phyloP scores from a whole-genome alignment of 2,329 filamentous ascomycete genomes.

The Arthroderma sp. region DNA sequence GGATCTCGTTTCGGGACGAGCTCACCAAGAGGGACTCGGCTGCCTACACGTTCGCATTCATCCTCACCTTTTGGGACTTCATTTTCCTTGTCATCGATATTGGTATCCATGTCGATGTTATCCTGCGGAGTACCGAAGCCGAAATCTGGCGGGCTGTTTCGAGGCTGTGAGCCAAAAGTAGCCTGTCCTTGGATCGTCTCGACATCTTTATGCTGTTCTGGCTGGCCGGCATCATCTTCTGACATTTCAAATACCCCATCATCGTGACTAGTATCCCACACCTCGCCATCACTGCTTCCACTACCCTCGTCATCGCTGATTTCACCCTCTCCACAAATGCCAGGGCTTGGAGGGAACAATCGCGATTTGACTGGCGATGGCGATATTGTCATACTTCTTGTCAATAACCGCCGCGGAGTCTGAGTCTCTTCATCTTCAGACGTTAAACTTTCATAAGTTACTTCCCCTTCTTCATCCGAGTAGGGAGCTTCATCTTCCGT shows the following conservation, averaged over 20 bases:
- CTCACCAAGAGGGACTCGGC: background rate
- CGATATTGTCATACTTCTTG: slow-evolving; percentile 8
- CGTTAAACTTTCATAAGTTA: background rate
- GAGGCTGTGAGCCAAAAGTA: background rate
- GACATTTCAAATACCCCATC: background rate
- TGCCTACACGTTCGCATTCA: background rate
- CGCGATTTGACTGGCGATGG: slow-evolving; percentile 11
- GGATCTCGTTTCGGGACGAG: background rate
- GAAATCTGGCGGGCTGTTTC: background rate
- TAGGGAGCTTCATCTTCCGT: background rate
- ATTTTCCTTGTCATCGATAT: slow-evolving; percentile 4
- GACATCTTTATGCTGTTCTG: background rate
- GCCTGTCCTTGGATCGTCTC: background rate
- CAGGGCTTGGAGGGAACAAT: slow-evolving; percentile 11
- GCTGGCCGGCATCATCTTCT: background rate
- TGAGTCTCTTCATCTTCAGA: background rate
- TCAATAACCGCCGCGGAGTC: slow-evolving; percentile 7
- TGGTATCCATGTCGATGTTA: background rate
- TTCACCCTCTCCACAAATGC: background rate
- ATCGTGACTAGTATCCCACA: background rate
- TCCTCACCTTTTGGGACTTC: background rate
- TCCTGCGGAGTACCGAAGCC: background rate
- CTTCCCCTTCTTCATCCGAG: background rate
- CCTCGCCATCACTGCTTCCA: background rate
- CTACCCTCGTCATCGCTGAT: background rate